Conservation (phyloP, 2,329 filamentous ascomycete species). For the Metarhizium humberi region DNA sequence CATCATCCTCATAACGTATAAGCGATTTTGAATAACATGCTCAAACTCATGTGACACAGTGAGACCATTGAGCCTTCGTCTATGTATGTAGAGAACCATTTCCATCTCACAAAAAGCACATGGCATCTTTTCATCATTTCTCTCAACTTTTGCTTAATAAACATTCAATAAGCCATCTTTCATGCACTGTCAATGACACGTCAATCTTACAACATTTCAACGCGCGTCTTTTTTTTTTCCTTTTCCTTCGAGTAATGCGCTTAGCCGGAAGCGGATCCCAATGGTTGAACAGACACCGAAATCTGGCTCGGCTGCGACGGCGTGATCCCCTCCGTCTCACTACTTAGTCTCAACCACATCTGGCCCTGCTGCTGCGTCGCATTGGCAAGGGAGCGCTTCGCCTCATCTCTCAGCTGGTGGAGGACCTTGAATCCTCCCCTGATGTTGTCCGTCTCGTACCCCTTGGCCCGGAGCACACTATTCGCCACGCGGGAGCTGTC, state of each 20-base stretch:
- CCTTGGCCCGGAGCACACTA: conserved; percentile 42
- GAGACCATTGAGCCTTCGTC: no score
- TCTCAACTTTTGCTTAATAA: neutral
- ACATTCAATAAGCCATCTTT: neutral
- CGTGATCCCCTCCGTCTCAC: neutral
- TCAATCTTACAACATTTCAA: neutral
- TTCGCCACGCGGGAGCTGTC: conserved; percentile 44
- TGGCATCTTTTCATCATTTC: neutral
- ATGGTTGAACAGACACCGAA: neutral
- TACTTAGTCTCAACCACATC: neutral
- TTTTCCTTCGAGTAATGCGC: neutral
- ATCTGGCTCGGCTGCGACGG: neutral
- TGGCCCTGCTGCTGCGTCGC: neutral
- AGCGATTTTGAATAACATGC: no score
- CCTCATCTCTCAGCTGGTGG: neutral
- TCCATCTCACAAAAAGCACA: no score
- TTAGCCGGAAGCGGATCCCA: neutral
- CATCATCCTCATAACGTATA: no score
- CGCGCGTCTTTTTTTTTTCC: neutral
- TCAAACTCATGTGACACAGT: no score
- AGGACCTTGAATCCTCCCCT: conserved; percentile 26
- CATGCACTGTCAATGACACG: no score
- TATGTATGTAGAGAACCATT: no score
- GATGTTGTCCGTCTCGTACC: conserved; percentile 35
- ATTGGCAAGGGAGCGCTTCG: neutral